Conservation (phyloP, 2,329 filamentous ascomycete species). For the Ambrosiella cleistominuta region DNA sequence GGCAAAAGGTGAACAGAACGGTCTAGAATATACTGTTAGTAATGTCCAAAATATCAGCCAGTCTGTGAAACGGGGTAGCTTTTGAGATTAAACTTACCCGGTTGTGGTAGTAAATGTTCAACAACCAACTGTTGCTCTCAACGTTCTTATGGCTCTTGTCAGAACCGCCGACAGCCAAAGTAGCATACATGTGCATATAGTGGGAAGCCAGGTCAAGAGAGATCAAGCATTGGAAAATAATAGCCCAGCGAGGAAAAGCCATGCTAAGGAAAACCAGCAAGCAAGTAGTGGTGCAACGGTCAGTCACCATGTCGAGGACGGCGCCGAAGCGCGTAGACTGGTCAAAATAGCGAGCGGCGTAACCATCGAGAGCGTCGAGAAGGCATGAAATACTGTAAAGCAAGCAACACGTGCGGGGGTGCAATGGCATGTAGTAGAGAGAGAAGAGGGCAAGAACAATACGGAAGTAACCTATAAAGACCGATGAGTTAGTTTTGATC, state of each 20-base stretch:
- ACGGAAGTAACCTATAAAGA: slow-evolving; percentile 48
- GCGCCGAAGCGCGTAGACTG: slow-evolving; percentile 93
- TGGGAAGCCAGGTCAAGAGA: slow-evolving; percentile 86
- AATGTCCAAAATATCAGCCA: not conserved
- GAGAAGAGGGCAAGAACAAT: slow-evolving; percentile 74
- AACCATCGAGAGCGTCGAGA: slow-evolving; percentile 85
- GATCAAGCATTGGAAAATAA: slow-evolving; percentile 87
- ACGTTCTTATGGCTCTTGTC: slow-evolving; percentile 84
- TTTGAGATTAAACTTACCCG: slow-evolving; percentile 43
- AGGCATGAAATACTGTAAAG: slow-evolving; percentile 90
- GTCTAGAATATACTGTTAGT: slow-evolving; percentile 32
- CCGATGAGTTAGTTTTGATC: not conserved
- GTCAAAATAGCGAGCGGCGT: slow-evolving; percentile 62
- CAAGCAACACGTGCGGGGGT: slow-evolving; percentile 84
- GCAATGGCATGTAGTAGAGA: slow-evolving; percentile 96
- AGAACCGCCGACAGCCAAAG: slow-evolving; percentile 67
- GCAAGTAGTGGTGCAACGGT: slow-evolving; percentile 91
- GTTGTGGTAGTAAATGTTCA: slow-evolving; percentile 95
- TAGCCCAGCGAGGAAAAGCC: slow-evolving; percentile 84
- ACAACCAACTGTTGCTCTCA: slow-evolving; percentile 69
- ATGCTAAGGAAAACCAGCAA: slow-evolving; percentile 86
- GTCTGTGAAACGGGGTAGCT: not conserved
- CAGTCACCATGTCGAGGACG: slow-evolving; percentile 97
- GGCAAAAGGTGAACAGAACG: slow-evolving; percentile 81
- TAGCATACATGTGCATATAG: slow-evolving; percentile 99